Base-by-base conservation (phyloP, 2,329 filamentous ascomycete species). In the Diaporthe vexans region DNA sequence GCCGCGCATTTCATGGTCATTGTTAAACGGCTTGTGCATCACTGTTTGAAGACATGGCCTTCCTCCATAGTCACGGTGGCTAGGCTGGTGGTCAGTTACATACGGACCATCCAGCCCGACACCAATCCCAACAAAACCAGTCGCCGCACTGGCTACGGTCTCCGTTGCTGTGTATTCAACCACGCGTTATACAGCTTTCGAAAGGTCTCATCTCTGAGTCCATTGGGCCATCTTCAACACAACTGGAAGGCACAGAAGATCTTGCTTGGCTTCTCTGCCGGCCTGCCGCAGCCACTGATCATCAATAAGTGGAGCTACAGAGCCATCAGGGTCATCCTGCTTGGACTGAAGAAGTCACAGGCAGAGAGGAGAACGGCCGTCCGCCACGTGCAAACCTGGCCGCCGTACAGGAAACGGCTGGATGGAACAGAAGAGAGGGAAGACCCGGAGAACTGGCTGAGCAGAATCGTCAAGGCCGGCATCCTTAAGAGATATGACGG, bases 381-480 rank as follows among this genome's bases (percentile, higher is more conserved):
- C 26, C 86, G 89, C 37, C 85, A 90, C 72, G 82, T 84, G 2
- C 84, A 86, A 67, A 86, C 85, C 2, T 92, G 91, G 91, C 91
- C 91, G 13, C 91, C 91, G 0, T 92, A 91, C 81, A 82, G 89
- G 72, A 83, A 85, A 51, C 85, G 88, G 15, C 86, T 88, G 73
- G 88, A 92, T 78, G 91, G 90, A 1, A 87, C 90, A 75, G 91
- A 93, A 78, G 90, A 91, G 76, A 84, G 82, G 68, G 84, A 86
- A 68, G 84, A 85, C 7, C 83, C 82, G 1, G 85, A 89, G 58
- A 88, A 91, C 35, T 88, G 88, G 74, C 83, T 86, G 76, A 90
- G 89, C 73, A 85, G 90, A 71, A 86, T 86, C 54, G 84, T 89
- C 11, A 85, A 84, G 74, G 89, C 89, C 0, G 87, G 90, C 7